Conservation (phyloP, 257 asterid genomes). For the Nicotiana obtusifolia region DNA sequence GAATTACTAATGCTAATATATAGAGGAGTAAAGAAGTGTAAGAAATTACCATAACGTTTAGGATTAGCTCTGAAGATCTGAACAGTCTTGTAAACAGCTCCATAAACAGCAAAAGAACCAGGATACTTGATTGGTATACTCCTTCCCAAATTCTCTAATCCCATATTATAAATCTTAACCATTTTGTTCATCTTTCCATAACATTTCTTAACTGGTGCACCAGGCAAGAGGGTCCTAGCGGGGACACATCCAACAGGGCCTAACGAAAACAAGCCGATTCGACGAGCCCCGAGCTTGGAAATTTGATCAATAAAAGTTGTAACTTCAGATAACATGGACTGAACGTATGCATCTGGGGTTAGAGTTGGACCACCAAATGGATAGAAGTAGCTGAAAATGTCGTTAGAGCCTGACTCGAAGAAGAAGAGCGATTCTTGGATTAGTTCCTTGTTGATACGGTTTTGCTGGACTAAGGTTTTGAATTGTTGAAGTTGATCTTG, state of each 20-base stretch:
- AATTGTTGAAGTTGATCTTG: conserved; percentile 57
- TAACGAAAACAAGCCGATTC: conserved; percentile 44
- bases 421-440: conserved; percentile 41
- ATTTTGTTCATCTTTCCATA: conserved; percentile 61
- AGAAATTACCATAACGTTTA: conserved; percentile 35
- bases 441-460: conserved; percentile 24
- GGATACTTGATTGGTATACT: conserved; percentile 27
- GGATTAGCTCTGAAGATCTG: conserved; percentile 49
- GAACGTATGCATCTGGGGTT: conserved; percentile 46
- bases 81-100: conserved; percentile 40
- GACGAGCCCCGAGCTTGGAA: conserved; percentile 46
- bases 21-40: not conserved
- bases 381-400: conserved; percentile 50
- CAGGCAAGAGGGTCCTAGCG: conserved; percentile 47
- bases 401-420: conserved; percentile 68
- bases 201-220: conserved; percentile 48
- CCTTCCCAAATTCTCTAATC: conserved; percentile 41
- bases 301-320: conserved; percentile 23
- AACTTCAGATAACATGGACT: conserved; percentile 41
- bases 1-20: not conserved
- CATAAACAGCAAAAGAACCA: conserved; percentile 45
- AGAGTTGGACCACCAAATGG: conserved; percentile 39
- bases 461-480: conserved; percentile 33
- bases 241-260: conserved; percentile 87
- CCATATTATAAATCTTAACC: conserved; percentile 49